Conservation (phyloP, 106 monocot species). For the Platanthera guangdongensis region DNA sequence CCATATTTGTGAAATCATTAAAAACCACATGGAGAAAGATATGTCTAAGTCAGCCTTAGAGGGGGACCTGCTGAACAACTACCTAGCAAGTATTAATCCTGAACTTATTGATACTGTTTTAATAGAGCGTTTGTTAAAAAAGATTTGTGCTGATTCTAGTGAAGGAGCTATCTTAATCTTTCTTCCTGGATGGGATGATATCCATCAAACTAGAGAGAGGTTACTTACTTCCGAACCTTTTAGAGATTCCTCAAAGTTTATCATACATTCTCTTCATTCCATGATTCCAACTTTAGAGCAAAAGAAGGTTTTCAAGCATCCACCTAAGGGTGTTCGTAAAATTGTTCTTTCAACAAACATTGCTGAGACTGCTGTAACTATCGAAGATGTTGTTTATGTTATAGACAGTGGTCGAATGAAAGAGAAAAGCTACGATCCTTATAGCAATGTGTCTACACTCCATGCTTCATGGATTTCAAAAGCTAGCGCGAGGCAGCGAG, state of each 20-base stretch:
- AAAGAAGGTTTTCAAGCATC: conserved; percentile 80
- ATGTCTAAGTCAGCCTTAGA: conserved; percentile 34
- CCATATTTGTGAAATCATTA: conserved; percentile 56
- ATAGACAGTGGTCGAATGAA: conserved; percentile 96
- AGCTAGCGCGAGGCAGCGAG: conserved; percentile 86
- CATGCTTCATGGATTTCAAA: conserved; percentile 97
- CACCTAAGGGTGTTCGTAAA: conserved; percentile 64
- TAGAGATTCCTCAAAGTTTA: conserved; percentile 50
- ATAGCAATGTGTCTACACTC: conserved; percentile 91
- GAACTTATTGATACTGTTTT: conserved; percentile 74
- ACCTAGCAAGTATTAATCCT: conserved; percentile 63
- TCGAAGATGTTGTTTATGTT: conserved; percentile 95
- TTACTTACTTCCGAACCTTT: conserved; percentile 60
- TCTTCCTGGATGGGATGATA: conserved; percentile 98
- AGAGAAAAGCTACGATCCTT: conserved; percentile 99
- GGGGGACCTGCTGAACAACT: conserved; percentile 60
- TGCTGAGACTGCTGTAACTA: conserved; percentile 95
- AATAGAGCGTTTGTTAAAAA: conserved; percentile 55
- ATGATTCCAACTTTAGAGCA: conserved; percentile 90
- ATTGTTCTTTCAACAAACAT: conserved; percentile 97
- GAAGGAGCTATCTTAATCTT: conserved; percentile 91
- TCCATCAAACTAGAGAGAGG: conserved; percentile 65
- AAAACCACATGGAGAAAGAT: conserved; percentile 47
- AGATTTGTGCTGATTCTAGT: conserved; percentile 71
- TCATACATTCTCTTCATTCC: conserved; percentile 76